A percentile compares a stretch with the other conserved stretches of the same genome.
Conservation (phyloP, 441 rosid species). For the Bocquillonia castaneifolia region DNA sequence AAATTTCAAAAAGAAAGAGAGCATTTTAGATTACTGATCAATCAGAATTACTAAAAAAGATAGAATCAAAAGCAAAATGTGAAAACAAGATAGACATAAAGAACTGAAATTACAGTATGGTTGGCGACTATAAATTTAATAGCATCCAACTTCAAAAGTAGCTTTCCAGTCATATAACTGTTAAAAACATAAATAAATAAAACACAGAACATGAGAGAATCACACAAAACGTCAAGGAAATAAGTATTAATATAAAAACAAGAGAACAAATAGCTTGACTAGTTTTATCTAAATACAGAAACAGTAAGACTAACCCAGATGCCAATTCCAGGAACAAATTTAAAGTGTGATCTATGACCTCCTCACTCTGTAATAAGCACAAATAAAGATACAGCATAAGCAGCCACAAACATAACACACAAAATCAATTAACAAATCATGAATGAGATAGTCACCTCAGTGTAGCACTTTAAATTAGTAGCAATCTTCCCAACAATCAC, state of each 20-base stretch:
- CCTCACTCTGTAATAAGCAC: constrained; percentile 66
- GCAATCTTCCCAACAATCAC: constrained; percentile 94
- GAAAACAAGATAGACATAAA: constrained; percentile 20
- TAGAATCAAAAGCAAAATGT: constrained; percentile 16
- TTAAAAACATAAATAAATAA: constrained; percentile 4
- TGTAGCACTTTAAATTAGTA: constrained; percentile 89
- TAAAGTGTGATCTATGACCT: constrained; percentile 88
- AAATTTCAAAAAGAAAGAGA: constrained; percentile 23
- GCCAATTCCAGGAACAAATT: constrained; percentile 95
- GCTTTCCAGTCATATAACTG: constrained; percentile 99
- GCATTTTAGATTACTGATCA: constrained; percentile 3
- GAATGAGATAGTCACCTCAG: constrained; percentile 55
- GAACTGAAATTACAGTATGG: constrained; percentile 68
- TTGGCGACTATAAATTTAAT: constrained; percentile 84
- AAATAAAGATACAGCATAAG: constrained; percentile 9
- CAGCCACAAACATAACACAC: constrained; percentile 1
- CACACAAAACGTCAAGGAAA: constrained; percentile 10
- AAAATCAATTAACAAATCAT: constrained; percentile 15
- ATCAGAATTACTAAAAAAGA: constrained; percentile 4
- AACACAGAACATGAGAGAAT: background rate
- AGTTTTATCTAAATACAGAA: constrained; percentile 17
- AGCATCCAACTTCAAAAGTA: constrained; percentile 89
- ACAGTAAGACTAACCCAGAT: constrained; percentile 69
- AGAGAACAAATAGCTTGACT: constrained; percentile 13
- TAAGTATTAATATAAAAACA: constrained; percentile 17